These are phyloP conservation scores for Cichorium intybus DNA, from an alignment of 140 eudicot genomes.

Conservation along the genomic window DNA sequence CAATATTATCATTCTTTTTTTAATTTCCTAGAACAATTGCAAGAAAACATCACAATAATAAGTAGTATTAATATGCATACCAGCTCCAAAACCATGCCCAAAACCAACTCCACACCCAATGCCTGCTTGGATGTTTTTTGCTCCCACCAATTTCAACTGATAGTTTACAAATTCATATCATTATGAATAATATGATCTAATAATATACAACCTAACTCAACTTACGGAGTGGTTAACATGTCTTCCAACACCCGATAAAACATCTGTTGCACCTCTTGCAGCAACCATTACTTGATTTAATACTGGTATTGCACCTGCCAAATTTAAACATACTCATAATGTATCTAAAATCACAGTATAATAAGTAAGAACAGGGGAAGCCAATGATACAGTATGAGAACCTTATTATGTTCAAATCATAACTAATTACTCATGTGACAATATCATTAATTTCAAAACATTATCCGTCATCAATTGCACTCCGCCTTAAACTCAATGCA, in stretches of 20 bases:
- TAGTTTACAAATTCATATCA: not conserved
- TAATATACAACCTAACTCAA: not conserved
- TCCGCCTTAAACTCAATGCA: no score
- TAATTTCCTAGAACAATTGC: not conserved
- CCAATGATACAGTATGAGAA: no score
- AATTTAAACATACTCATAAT: not conserved
- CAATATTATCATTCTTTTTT: not conserved
- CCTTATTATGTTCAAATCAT: no score
- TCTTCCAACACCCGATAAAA: slow-evolving; percentile 72
- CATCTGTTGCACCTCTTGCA: slow-evolving; percentile 84
- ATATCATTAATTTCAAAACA: no score
- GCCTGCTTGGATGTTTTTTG: slow-evolving; percentile 76
- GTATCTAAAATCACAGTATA: not conserved
- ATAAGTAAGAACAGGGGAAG: not conserved
- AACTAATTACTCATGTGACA: no score
- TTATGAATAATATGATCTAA: not conserved
- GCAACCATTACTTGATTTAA: slow-evolving; percentile 76
- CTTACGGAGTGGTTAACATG: slow-evolving; percentile 77
- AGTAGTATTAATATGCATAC: slow-evolving; percentile 38
- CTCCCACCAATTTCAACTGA: slow-evolving; percentile 74
- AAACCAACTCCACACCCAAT: slow-evolving; percentile 92
- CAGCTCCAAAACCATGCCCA: slow-evolving; percentile 96
- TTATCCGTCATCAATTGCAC: no score
- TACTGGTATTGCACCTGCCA: slow-evolving; percentile 72
- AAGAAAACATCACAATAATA: not conserved